phyloP scores from a whole-genome alignment of 179 eudicot genomes.

The Amaranthus tricolor region DNA sequence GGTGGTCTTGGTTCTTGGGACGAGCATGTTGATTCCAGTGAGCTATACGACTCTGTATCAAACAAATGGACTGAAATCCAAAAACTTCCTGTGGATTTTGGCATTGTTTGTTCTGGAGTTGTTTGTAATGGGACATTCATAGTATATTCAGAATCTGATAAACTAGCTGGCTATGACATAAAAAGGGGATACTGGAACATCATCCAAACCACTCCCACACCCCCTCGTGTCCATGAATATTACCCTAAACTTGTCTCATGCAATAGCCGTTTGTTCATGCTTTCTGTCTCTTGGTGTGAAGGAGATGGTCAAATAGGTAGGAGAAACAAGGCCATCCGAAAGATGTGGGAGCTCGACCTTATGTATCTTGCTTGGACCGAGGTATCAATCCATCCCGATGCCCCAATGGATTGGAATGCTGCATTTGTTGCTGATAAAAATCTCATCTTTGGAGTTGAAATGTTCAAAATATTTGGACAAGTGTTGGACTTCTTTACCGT shows the following conservation, averaged over 20 bases:
- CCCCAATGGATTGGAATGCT: slow-evolving; percentile 99
- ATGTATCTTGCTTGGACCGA: slow-evolving; percentile 61
- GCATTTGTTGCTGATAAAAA: slow-evolving; percentile 74
- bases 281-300: slow-evolving; percentile 99
- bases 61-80: slow-evolving; percentile 93
- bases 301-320: slow-evolving; percentile 96
- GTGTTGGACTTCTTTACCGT: slow-evolving; percentile 84
- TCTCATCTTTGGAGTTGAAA: slow-evolving; percentile 80
- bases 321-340: slow-evolving; percentile 93
- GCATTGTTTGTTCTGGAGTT: slow-evolving; percentile 80
- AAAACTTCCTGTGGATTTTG: slow-evolving; percentile 74
- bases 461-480: slow-evolving; percentile 97
- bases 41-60: slow-evolving; percentile 70
- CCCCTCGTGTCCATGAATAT: slow-evolving; percentile 87
- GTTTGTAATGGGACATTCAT: slow-evolving; percentile 71
- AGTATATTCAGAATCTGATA: slow-evolving; percentile 82
- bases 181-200: slow-evolving; percentile 80
- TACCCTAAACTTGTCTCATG: slow-evolving; percentile 76
- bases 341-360: slow-evolving; percentile 91
- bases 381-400: slow-evolving; percentile 88
- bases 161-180: slow-evolving; percentile 76
- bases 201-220: slow-evolving; percentile 60
- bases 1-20: slow-evolving; percentile 96
- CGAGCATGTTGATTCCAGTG: slow-evolving; percentile 81
- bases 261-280: slow-evolving; percentile 64